phyloP scores from a whole-genome alignment of 2,329 filamentous ascomycete genomes.

The Colletotrichum costaricense region DNA sequence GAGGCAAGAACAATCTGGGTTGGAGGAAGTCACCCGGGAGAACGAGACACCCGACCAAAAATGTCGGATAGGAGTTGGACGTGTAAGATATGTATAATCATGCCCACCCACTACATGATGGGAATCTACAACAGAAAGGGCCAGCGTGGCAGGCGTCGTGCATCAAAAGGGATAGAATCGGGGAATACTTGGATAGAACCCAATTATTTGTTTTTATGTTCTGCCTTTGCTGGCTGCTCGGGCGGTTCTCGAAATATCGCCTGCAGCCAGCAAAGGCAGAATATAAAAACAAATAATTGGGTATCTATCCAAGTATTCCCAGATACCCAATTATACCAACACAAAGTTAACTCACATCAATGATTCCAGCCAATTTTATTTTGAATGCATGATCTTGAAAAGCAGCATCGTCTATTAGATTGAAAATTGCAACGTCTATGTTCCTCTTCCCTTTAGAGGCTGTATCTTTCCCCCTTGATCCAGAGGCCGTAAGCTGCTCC shows the following conservation, averaged over 20 bases:
- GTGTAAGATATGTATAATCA: background rate
- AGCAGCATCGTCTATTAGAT: background rate
- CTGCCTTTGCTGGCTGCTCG: no score
- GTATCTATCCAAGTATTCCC: no score
- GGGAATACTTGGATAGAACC: slow-evolving; percentile 4
- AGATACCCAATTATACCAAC: slow-evolving; percentile 6
- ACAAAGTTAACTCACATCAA: background rate
- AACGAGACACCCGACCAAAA: background rate
- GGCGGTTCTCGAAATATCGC: no score
- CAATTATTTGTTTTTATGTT: background rate
- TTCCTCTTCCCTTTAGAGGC: background rate
- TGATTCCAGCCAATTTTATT: background rate
- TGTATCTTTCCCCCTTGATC: no score
- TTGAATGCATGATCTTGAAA: background rate
- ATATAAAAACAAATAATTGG: no score
- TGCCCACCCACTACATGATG: background rate
- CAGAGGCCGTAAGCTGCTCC: no score
- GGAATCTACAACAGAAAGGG: background rate
- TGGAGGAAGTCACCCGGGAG: background rate
- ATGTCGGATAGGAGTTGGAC: background rate
- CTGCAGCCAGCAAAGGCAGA: no score
- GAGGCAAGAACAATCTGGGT: background rate
- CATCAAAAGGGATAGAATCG: background rate
- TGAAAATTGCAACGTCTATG: background rate
- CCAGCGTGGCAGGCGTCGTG: background rate